Base-by-base conservation (phyloP, 2,329 filamentous ascomycete species). In the Beauveria brongniartii region DNA sequence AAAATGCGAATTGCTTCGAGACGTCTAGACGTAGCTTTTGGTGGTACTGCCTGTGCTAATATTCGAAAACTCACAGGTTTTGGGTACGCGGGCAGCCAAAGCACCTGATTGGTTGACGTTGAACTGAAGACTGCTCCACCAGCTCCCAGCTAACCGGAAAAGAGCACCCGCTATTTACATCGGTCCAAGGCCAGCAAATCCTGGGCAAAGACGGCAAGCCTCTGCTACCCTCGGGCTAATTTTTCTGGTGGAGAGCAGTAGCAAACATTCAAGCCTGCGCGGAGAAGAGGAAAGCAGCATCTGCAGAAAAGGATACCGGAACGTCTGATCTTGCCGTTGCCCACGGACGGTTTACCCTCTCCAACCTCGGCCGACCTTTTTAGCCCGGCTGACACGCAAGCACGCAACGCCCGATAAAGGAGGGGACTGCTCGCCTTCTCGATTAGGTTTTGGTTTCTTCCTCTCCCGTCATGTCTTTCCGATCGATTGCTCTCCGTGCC, bases 391-490 rank as follows among this genome's bases (percentile, higher is more conserved):
- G 53, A 57, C 54, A 40, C 54, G 47, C 28, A 47, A 55, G 56
- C 53, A 48, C 54, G 34, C 34, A 37, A 34, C 55, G 59, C 60
- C 48, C 37, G 57, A 47, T 48, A 56, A 55, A 50, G 34, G 52
- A 55, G 47, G 53, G 43, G 41, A 51, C 43, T 26, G 46, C 20
- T 58, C 22, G 53, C 16, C 41, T 53, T 10, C 20, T 62, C 57
- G 47, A 55, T 56, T 55, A 55, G 64, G 63, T 59, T 40, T 44
- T 34, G 41, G 40, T 14, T 30, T 41, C n/a, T 51, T 16, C 46
- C 24, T 41, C 24, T 37, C n/a, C 22, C n/a, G 37, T 28, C 61
- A 86, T 87, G 84, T 84, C 83, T 72, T 79, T 80, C 72, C 77
- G 78, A 73, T 74, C 78, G 62, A 72, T 86, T 66, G 74, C 76